These are phyloP conservation scores for Lachancea mirantina DNA, from an alignment of 805 yeast species.

Conservation along the genomic window DNA sequence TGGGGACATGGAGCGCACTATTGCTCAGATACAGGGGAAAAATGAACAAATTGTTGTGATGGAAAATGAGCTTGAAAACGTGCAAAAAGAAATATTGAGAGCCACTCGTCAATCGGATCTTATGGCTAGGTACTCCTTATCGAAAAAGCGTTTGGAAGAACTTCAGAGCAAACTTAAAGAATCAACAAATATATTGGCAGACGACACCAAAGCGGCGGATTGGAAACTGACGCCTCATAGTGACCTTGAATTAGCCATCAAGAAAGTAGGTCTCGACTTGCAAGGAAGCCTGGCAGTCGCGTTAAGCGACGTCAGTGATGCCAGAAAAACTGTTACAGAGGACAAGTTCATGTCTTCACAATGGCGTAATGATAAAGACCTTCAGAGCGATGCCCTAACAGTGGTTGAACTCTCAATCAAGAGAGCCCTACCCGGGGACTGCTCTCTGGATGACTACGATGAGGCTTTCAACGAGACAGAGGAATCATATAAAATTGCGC, in stretches of 20 bases:
- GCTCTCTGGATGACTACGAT: conserved; percentile 44
- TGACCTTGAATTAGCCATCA: conserved; percentile 20
- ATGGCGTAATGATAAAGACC: too few relatives aligned
- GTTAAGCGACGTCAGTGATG: conserved; percentile 11
- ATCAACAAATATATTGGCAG: conserved; percentile 1
- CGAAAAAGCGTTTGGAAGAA: conserved; percentile 19
- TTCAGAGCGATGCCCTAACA: too few relatives aligned
- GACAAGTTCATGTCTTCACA: conserved; percentile 9
- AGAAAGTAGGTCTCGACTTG: conserved; percentile 13
- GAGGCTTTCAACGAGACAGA: conserved; percentile 49
- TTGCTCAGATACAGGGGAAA: conserved; percentile 32
- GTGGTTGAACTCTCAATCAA: too few relatives aligned
- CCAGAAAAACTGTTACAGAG: conserved; percentile 16
- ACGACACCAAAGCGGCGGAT: conserved; percentile 9
- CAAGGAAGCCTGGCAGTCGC: conserved; percentile 16
- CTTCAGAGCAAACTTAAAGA: conserved; percentile 12
- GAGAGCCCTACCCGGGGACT: conserved; percentile 33
- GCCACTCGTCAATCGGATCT: conserved; percentile 53
- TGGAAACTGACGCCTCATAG: conserved; percentile 11
- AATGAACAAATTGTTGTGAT: conserved; percentile 32
- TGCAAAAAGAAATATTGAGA: conserved; percentile 43
- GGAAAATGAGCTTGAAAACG: conserved; percentile 45
- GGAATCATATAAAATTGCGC: conserved; percentile 50
- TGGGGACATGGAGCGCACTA: conserved; percentile 27
- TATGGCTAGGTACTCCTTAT: conserved; percentile 45